Percentiles rank a stretch among this genome's conserved stretches.
These are phyloP conservation scores for Stylonectria norvegica DNA, from an alignment of 2,329 filamentous ascomycete species.

Conservation along the genomic window DNA sequence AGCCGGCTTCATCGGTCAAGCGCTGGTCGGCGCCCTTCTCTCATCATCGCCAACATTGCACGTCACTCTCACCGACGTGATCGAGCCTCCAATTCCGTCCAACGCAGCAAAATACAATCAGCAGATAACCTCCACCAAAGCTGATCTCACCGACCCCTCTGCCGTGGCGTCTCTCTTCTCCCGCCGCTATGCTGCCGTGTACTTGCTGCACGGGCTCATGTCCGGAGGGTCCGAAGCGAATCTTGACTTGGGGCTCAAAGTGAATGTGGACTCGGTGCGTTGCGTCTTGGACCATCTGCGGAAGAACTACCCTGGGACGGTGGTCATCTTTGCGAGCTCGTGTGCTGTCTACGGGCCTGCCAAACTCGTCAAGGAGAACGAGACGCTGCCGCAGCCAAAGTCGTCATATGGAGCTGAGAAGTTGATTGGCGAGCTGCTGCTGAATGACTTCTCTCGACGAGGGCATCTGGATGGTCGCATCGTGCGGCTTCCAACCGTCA, in stretches of 20 bases:
- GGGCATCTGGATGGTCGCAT: slow-evolving; percentile 55
- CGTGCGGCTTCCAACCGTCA: slow-evolving; percentile 58
- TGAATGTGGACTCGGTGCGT: slow-evolving; percentile 57
- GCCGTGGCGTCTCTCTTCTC: slow-evolving; percentile 28
- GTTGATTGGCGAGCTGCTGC: slow-evolving; percentile 52
- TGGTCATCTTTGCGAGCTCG: slow-evolving; percentile 56
- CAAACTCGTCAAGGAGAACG: slow-evolving; percentile 16
- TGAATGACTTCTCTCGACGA: slow-evolving; percentile 40
- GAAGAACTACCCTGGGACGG: slow-evolving; percentile 41
- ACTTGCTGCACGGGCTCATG: slow-evolving; percentile 63
- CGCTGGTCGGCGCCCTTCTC: slow-evolving; percentile 54
- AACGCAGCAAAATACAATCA: slow-evolving; percentile 30
- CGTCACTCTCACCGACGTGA: slow-evolving; percentile 56
- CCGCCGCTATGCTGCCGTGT: slow-evolving; percentile 41
- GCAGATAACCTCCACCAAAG: slow-evolving; percentile 21
- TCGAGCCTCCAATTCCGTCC: slow-evolving; percentile 47
- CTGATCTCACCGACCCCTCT: slow-evolving; percentile 22
- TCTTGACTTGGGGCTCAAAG: slow-evolving; percentile 50
- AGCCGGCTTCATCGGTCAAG: slow-evolving; percentile 62
- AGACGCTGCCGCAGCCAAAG: slow-evolving; percentile 43
- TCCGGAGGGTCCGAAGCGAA: slow-evolving; percentile 59
- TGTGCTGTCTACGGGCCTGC: slow-evolving; percentile 55
- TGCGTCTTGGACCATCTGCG: slow-evolving; percentile 51
- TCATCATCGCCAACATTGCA: slow-evolving; percentile 34
- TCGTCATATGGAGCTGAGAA: slow-evolving; percentile 62